Conservation (phyloP, 1,139 yeast species). For the Debaryomyces fabryi region DNA sequence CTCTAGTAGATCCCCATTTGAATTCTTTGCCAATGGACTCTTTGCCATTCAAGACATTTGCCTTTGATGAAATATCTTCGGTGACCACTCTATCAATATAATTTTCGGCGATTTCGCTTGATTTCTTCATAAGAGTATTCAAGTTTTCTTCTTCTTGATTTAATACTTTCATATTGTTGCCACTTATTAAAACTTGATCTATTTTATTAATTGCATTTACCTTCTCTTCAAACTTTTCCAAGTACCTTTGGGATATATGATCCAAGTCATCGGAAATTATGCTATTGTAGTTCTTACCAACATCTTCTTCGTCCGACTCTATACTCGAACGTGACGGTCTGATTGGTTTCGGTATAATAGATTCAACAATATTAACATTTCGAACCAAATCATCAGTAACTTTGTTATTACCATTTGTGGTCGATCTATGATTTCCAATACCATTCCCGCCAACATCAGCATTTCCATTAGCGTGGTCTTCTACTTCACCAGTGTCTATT, state of each 20-base stretch:
- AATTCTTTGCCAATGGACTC: slow-evolving; percentile 32
- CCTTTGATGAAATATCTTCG: slow-evolving; percentile 35
- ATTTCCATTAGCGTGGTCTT: neutral
- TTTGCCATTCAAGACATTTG: slow-evolving; percentile 17
- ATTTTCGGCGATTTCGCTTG: slow-evolving; percentile 33
- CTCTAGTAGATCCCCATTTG: slow-evolving; percentile 38
- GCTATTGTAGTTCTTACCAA: slow-evolving; percentile 5
- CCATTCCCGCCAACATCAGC: neutral
- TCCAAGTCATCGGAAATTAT: slow-evolving; percentile 6
- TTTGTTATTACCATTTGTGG: neutral
- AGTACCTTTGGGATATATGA: slow-evolving; percentile 9
- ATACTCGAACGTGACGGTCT: neutral
- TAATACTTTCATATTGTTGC: slow-evolving; percentile 30
- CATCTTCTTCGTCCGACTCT: slow-evolving; percentile 9
- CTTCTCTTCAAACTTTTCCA: slow-evolving; percentile 27
- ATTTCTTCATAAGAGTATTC: slow-evolving; percentile 26
- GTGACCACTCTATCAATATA: slow-evolving; percentile 41
- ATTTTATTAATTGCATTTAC: slow-evolving; percentile 30
- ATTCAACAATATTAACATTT: slow-evolving; percentile 2
- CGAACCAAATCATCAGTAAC: neutral
- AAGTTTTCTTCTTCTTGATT: slow-evolving; percentile 32
- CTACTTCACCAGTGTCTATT: neutral
- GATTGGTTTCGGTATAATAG: slow-evolving; percentile 10
- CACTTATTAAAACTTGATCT: slow-evolving; percentile 30
- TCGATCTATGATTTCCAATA: neutral